A percentile compares a stretch with the other conserved stretches of the same genome.
These are phyloP conservation scores for Leccinum pachyderme DNA, from an alignment of 1,284 basidiomycete species.

Conservation along the genomic window DNA sequence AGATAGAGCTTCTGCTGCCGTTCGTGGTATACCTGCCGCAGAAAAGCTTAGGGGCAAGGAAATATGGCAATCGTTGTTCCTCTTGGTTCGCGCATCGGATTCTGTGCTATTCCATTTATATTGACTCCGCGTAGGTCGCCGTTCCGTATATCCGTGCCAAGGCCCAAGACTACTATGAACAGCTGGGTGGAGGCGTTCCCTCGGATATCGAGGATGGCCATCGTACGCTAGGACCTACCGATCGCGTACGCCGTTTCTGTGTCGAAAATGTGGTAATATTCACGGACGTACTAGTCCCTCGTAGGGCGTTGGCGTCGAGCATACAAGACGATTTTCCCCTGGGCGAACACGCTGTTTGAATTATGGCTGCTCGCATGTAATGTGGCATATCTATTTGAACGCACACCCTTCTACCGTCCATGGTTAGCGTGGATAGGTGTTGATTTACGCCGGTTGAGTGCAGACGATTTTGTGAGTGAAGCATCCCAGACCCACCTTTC, in stretches of 20 bases:
- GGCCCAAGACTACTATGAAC: constrained; percentile 87
- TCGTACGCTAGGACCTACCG: constrained; percentile 44
- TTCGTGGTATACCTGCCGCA: constrained; percentile 59
- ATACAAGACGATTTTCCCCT: constrained; percentile 81
- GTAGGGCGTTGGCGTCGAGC: constrained; percentile 50
- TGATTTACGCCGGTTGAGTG: constrained; percentile 74
- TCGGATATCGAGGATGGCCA: constrained; percentile 60
- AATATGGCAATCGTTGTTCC: constrained; percentile 71
- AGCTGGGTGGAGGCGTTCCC: constrained; percentile 79
- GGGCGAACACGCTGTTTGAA: constrained; percentile 76
- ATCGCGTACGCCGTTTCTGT: constrained; percentile 42
- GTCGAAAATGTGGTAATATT: constrained; percentile 5
- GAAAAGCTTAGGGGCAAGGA: constrained; percentile 65
- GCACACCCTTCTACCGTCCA: constrained; percentile 85
- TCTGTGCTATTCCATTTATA: neutral
- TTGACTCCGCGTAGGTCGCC: constrained; percentile 57
- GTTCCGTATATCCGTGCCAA: constrained; percentile 90
- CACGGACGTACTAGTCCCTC: constrained; percentile 35
- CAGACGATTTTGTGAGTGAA: constrained; percentile 68
- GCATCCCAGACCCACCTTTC: neutral
- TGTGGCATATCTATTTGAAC: constrained; percentile 88
- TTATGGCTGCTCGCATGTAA: constrained; percentile 83
- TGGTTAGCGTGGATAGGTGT: constrained; percentile 87
- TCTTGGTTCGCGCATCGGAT: constrained; percentile 55
- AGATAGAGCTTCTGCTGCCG: constrained; percentile 62